Conservation (phyloP, 148 eudicot species). For the Vaccinium corymbosum region DNA sequence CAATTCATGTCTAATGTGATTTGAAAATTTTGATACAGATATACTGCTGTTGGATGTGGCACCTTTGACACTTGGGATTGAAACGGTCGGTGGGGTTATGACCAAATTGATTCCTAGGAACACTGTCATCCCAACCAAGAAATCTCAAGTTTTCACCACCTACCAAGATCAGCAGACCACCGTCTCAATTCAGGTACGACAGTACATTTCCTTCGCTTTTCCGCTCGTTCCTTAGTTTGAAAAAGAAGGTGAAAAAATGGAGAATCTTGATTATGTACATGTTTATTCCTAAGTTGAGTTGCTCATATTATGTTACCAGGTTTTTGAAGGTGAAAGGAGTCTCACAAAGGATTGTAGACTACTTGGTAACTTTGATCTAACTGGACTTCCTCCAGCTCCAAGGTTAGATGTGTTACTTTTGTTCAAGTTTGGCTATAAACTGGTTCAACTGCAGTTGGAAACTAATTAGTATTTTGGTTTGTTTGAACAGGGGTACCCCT, state of each 20-base stretch:
- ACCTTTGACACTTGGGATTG: conserved; percentile 40
- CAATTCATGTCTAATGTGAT: not conserved
- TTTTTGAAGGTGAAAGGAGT: conserved; percentile 51
- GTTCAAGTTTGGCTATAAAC: not conserved
- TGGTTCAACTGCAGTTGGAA: not conserved
- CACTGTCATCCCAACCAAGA: conserved; percentile 40
- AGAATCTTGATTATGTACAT: not conserved
- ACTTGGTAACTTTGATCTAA: conserved; percentile 43
- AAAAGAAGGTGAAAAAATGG: not conserved
- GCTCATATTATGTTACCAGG: conserved; percentile 15
- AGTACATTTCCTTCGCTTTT: not conserved
- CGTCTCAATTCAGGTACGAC: conserved; percentile 36
- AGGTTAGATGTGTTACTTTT: conserved; percentile 19
- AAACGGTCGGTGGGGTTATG: conserved; percentile 44
- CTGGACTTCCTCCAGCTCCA: conserved; percentile 46
- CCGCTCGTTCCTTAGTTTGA: not conserved
- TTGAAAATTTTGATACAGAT: conserved; percentile 11
- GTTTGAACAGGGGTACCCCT: conserved; percentile 61
- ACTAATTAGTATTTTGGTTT: conserved; percentile 29
- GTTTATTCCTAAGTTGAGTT: not conserved
- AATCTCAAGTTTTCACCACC: conserved; percentile 40
- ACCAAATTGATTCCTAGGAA: conserved; percentile 43
- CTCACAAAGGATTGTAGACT: conserved; percentile 37
- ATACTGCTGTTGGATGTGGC: conserved; percentile 43
- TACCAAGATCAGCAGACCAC: conserved; percentile 44